Conservation (phyloP, 306 rosid genomes). For the Pterocarpus macrocarpus region DNA sequence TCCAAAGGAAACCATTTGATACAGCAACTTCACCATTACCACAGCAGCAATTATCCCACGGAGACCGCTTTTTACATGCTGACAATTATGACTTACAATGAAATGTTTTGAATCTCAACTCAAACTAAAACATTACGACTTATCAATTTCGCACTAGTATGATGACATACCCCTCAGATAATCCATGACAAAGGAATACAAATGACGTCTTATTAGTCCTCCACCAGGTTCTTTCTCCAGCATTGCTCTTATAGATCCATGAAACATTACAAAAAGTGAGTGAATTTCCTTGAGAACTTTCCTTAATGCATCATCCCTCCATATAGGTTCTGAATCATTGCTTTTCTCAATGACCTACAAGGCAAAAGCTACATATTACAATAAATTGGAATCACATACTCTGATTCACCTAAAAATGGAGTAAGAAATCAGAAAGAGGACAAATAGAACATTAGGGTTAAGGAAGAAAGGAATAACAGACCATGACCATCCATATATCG, state of each 20-base stretch:
- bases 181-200: slow-evolving; percentile 90
- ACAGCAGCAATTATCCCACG: slow-evolving; percentile 94
- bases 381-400: slow-evolving; percentile 6
- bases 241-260: slow-evolving; percentile 82
- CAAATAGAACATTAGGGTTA: not conserved
- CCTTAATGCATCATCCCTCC: slow-evolving; percentile 82
- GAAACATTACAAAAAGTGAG: slow-evolving; percentile 88
- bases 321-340: slow-evolving; percentile 81
- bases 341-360: slow-evolving; percentile 88
- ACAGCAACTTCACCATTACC: slow-evolving; percentile 97
- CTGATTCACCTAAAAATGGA: not conserved
- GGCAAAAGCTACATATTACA: slow-evolving; percentile 33
- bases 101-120: slow-evolving; percentile 70
- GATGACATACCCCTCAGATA: slow-evolving; percentile 85
- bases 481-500: slow-evolving; percentile 97
- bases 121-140: slow-evolving; percentile 32
- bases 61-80: slow-evolving; percentile 91
- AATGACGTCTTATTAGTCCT: slow-evolving; percentile 71
- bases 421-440: too few species aligned
- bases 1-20: slow-evolving; percentile 73
- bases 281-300: slow-evolving; percentile 90
- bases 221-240: slow-evolving; percentile 93
- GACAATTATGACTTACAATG: slow-evolving; percentile 97
- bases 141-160: slow-evolving; percentile 40
- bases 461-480: slow-evolving; percentile 35